Evolutionary conservation across 1,284 basidiomycete genomes (phyloP), one percentile per base, ranked within the genome.

Genomic region (Rhodofomes roseus): DNA sequence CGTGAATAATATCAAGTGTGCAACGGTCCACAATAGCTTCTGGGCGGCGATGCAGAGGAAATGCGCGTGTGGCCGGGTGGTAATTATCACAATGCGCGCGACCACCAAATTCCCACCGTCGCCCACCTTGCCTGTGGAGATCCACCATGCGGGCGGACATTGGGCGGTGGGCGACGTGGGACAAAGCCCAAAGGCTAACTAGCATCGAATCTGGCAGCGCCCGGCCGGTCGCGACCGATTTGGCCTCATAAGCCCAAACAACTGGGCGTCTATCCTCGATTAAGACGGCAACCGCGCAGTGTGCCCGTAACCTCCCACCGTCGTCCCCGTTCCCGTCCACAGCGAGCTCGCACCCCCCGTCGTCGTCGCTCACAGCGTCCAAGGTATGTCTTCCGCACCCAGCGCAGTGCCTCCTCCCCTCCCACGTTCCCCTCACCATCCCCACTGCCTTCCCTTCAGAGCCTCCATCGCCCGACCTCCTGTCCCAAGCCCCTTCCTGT

Each of bases 381-480:
- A 29, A 71, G 71, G 71, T 73, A 69, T 67, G 71, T 69, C 59
- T 61, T 50, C 56, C 60, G 58, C 59, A 62, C 57, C 59, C 61
- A 62, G 63, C 65, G 63, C 64, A 62, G 58, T 69, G 65, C 65
- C 66, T 67, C 61, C 62, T 66, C 69, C 71, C 71, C 63, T 71
- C 68, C 70, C 68, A 55, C 67, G 61, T 71, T 70, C 68, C 71
- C 71, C 68, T 72, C 70, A 72, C 71, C 70, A 62, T 66, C 66
- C 70, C 66, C 70, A 55, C 67, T 69, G 63, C 70, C 58, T 72
- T 68, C 64, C 65, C 62, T 65, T 68, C 68, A 72, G 69, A 71
- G 52, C 65, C 63, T 62, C 60, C 61, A 63, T 63, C 65, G 62
- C 60, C 64, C 66, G 65, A 69, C 65, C 65, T 65, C 64, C 62